Evolutionary conservation across 371 early-diverging fungal species (phyloP), one percentile per base, ranked within the genome.

Genomic region (Mucor circinelloides): DNA sequence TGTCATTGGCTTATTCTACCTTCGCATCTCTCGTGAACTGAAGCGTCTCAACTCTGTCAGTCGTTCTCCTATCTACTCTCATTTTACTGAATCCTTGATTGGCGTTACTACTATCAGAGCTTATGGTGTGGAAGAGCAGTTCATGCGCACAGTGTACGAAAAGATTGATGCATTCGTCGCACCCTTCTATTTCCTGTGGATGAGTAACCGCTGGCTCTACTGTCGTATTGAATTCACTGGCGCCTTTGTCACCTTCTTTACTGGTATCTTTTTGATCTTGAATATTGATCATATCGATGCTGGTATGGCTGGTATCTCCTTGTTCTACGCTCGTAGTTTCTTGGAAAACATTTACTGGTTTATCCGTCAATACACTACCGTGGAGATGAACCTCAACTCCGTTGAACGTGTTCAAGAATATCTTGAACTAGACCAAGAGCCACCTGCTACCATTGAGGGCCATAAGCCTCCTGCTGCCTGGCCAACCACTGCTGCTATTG

Each of bases 391-490:
- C 38, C 82, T 94, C 67, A 94, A 91, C 75, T 82, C 89, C 10
- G 92, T 97, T 5, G 97, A 97, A 72, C 89, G 97, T n/a, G 83
- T 94, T 0, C 81, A 86, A 42, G 91, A 95, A 72, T 96, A 95
- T 70, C 72, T 88, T 25, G 68, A 71, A 25, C 80, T 93, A 58
- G 87, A 89, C 31, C 90, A 91, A 69, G 95, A 95, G 67, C 87
- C 92, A 6, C 70, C 83, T n/a, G 73, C 59, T 10, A 34, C 75
- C 5, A 72, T 83, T 52, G 77, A 80, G 6, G 83, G 67, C 0
- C 60, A 66, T 6, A 69, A 78, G 19, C 89, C 85, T 28, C 86
- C 88, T 60, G 80, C 87, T 30, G 84, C 86, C 5, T 95, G 95
- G 95, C 95, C 95, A 10, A 78, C 81, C 2, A 74, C 76, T 6